Evolutionary conservation across 2,329 filamentous ascomycete genomes (phyloP), one percentile per base, ranked within the genome.

Genomic region (Pseudocercospora fuligena): DNA sequence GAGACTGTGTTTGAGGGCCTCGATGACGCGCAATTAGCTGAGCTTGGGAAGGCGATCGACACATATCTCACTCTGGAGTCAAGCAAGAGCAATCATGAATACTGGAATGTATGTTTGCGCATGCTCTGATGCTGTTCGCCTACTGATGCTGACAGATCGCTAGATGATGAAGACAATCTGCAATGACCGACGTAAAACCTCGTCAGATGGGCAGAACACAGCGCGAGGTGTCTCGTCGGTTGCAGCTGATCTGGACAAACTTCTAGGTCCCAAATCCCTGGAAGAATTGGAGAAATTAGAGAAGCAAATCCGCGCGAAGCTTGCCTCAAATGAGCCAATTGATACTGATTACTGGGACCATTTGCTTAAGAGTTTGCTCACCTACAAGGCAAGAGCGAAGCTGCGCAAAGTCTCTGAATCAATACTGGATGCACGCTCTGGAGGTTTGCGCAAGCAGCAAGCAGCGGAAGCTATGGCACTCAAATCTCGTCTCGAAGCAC

Each of bases 311-410:
- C 89, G 89, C 77, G 84, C 85, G 16, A 99, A 99, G 82, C 83
- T 99, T 57, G 86, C 89, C 61, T 96, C 93, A 7, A 90, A 97
- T 76, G 94, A 97, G 76, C 90, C 92, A 9, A 94, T 99, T 71
- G 95, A 99, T 79, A 93, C 92, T 2, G 95, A 99, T 80, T 99
- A 98, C 78, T 99, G 95, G 95, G 93, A 97, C 77, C 92, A 97
- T 77, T 84, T 99, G 16, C 84, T 99, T 68, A 89, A 90, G 71
- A 96, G 90, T 76, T 82, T 99, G 69, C 84, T 91, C 6, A 89
- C 97, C 0, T 97, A 92, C 89, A 98, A 98, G 81, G 93, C 95
- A 36, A 93, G 92, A 78, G 93, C 93, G 1, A 93, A 90, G 78
- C 81, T 99, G 61, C 89, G 89, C 71, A 89, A 88, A 68, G 89